Evolutionary conservation across 345 rosid species (phyloP).

Genomic region (Populus ilicifolia): DNA sequence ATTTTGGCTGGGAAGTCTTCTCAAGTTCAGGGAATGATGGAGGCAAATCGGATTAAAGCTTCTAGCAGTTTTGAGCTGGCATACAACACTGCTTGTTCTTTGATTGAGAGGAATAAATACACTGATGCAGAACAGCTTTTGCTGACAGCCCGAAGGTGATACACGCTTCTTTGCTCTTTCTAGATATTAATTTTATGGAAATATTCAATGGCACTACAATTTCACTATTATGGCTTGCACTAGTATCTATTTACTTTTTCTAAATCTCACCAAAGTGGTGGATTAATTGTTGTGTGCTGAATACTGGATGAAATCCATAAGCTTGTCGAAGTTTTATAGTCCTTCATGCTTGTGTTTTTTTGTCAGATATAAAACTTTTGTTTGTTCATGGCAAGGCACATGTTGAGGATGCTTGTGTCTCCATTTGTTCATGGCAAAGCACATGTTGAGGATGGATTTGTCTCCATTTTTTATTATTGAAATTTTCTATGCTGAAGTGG

Average conservation of each 20-base stretch:
- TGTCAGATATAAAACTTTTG: background rate
- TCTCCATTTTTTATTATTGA: too few species aligned
- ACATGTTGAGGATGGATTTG: too few species aligned
- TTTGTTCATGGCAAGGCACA: background rate
- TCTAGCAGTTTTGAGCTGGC: slow-evolving; percentile 82
- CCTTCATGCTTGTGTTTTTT: background rate
- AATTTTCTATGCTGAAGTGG: background rate
- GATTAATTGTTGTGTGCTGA: background rate
- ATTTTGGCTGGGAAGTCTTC: slow-evolving; percentile 69
- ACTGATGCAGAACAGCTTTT: slow-evolving; percentile 83
- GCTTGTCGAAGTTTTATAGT: background rate
- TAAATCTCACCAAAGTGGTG: too few species aligned
- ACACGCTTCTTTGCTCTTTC: too few species aligned
- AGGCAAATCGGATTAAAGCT: slow-evolving; percentile 59
- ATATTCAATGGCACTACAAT: background rate
- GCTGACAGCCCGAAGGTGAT: slow-evolving; percentile 69
- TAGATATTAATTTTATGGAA: too few species aligned
- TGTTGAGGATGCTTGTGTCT: too few species aligned
- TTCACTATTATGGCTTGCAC: background rate
- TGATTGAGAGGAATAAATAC: slow-evolving; percentile 58
- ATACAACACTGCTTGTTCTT: slow-evolving; percentile 77
- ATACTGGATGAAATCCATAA: background rate
- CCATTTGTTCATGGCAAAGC: background rate
- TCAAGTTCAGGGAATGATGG: slow-evolving; percentile 69
- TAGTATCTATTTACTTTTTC: background rate